These are phyloP conservation scores for Mucor saturninus DNA, from an alignment of 371 early-diverging fungal genomes.

Conservation along the genomic window DNA sequence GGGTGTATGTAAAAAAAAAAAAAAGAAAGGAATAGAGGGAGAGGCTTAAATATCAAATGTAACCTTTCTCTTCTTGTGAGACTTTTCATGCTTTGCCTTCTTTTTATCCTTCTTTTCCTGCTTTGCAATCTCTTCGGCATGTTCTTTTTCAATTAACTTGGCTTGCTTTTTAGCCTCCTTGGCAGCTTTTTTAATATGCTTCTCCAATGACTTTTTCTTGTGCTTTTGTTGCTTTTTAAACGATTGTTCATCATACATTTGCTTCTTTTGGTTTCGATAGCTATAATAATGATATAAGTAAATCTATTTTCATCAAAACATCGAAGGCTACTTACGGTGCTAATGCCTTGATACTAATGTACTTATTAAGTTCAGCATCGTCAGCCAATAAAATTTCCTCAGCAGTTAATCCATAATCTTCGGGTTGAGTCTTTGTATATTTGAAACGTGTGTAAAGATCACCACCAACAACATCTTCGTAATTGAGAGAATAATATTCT, in stretches of 20 bases:
- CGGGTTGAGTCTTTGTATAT: conserved; percentile 79
- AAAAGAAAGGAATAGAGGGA: background rate
- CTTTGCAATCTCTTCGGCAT: background rate
- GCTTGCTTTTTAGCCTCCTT: background rate
- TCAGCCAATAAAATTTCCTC: conserved; percentile 90
- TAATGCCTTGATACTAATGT: conserved; percentile 82
- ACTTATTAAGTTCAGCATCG: conserved; percentile 86
- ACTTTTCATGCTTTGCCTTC: background rate
- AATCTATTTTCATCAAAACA: background rate
- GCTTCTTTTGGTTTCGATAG: conserved; percentile 18
- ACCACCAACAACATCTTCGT: conserved; percentile 92
- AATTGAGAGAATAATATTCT: conserved; percentile 90
- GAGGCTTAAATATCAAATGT: background rate
- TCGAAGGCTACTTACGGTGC: conserved; percentile 75
- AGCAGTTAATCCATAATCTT: conserved; percentile 76
- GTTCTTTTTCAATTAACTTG: conserved; percentile 5
- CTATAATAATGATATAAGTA: conserved; percentile 7
- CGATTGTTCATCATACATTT: conserved; percentile 4
- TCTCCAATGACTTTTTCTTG: conserved; percentile 23
- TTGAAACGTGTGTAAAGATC: conserved; percentile 90
- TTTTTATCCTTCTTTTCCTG: conserved; percentile 1
- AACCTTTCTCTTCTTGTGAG: background rate
- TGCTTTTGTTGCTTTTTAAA: conserved; percentile 15
- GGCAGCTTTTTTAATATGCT: conserved; percentile 15
- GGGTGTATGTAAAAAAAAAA: no score